Conservation (phyloP, 441 rosid species). For the Jatropha podagrica region DNA sequence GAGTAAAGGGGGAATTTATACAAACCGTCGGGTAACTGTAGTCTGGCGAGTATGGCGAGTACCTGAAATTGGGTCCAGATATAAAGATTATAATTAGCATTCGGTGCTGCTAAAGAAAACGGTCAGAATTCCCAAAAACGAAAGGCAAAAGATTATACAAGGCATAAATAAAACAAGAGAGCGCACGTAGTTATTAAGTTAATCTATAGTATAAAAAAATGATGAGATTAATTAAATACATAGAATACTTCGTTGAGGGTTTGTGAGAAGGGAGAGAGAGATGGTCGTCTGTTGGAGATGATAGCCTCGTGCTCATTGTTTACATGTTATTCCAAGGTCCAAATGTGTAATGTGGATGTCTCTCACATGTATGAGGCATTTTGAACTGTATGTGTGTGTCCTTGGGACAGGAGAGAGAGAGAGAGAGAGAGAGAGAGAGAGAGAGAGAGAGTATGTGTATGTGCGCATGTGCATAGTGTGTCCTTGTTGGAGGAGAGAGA, state of each 20-base stretch:
- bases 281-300: neutral
- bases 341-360: slow-evolving; percentile 1
- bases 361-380: neutral
- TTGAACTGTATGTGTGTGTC: neutral
- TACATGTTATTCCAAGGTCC: neutral
- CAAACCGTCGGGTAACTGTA: slow-evolving; percentile 89
- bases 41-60: slow-evolving; percentile 80
- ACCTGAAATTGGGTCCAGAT: slow-evolving; percentile 46
- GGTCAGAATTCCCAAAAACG: neutral
- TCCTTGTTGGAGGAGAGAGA: neutral
- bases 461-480: slow-evolving; percentile 17
- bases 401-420: slow-evolving; percentile 6
- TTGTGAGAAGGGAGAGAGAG: neutral
- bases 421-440: slow-evolving; percentile 18
- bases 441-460: slow-evolving; percentile 1
- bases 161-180: neutral
- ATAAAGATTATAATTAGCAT: neutral
- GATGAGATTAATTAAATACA: too few species aligned
- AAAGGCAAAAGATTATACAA: neutral
- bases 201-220: too few species aligned
- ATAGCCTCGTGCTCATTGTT: neutral
- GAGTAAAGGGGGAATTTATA: slow-evolving; percentile 23
- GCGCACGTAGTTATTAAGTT: too few species aligned
- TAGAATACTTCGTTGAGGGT: neutral
- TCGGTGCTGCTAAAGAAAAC: neutral